Base-by-base conservation (phyloP, 1,139 yeast species). In the Lodderomyces metapsilosis region DNA sequence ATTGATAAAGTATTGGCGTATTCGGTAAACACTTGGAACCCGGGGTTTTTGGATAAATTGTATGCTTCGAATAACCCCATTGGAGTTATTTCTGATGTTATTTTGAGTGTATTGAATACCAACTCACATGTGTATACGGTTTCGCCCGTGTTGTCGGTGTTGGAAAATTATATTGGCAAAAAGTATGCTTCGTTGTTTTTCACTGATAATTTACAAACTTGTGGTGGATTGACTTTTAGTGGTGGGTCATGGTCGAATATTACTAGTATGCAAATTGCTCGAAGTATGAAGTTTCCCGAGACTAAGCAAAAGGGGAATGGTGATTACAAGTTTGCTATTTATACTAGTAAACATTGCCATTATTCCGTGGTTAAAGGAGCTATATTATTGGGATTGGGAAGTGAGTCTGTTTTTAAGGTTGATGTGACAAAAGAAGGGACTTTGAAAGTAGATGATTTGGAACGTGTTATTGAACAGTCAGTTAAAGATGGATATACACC, bases 221-320 rank as follows among this genome's bases (percentile, higher is more conserved):
- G 91, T 37, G 96, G 95, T 18, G 96, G 96, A 0, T 68, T 88
- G 52, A 88, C 96, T 0, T 85, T 87, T 59, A 78, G 91, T 24
- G 96, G 96, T 11, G 96, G 96, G 0, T 83, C 92, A 4, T 87
- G 91, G 81, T 85, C 95, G 13, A 88, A 88, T 59, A 76, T 85
- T 41, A 86, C 95, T 2, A 80, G 88, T 43, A 60, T 88, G 63
- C 92, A 86, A 50, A 81, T 84, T 59, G 96, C 95, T 0, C 67
- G 95, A 51, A 70, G 86, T 34, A 66, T 74, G 34, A 61, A 76
- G 47, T 84, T 56, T 53, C 95, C 95, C 0, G 85, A 83, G 12
- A 84, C 95, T 0, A 85, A 84, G 55, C 57, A 64, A 3, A 50
- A 66, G 1, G 96, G 96, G 0, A 84, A 81, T 52, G 69, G 61